phyloP scores from a whole-genome alignment of 164 flowering plant species.

The Magnolia sinica region DNA sequence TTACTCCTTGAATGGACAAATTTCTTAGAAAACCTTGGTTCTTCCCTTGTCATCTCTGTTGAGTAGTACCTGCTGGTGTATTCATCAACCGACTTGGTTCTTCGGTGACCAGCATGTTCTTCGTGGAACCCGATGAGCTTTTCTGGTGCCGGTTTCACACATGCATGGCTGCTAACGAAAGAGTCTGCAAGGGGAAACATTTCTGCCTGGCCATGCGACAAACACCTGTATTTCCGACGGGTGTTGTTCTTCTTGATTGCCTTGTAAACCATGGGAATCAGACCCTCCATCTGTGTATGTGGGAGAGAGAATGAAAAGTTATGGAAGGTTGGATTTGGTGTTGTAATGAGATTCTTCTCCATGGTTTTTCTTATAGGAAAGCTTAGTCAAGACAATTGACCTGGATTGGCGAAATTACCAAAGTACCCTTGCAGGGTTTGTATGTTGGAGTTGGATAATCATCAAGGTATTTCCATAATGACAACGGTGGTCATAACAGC shows the following conservation, averaged over 20 bases:
- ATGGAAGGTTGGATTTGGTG: constrained; percentile 4
- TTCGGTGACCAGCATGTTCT: constrained; percentile 1
- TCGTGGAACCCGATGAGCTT: neutral
- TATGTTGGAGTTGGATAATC: neutral
- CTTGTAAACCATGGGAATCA: constrained; percentile 14
- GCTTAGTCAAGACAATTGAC: neutral
- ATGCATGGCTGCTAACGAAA: neutral
- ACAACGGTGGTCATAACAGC: no score
- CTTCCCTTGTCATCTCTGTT: constrained; percentile 1
- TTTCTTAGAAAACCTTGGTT: constrained; percentile 1
- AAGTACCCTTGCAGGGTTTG: neutral
- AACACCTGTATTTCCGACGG: constrained; percentile 9
- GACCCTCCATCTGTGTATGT: constrained; percentile 15
- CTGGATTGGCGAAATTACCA: constrained; percentile 1
- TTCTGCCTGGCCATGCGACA: constrained; percentile 10
- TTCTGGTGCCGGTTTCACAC: neutral
- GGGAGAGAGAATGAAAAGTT: neutral
- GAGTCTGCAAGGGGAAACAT: neutral
- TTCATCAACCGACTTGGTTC: constrained; percentile 3
- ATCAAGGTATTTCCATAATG: no score
- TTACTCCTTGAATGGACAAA: constrained; percentile 3
- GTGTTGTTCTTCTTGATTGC: constrained; percentile 15
- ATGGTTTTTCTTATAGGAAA: constrained; percentile 1
- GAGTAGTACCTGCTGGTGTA: constrained; percentile 5
- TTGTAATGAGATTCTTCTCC: neutral